Conservation (phyloP, 352 stramenopile species). For the Phytophthora kernoviae region DNA sequence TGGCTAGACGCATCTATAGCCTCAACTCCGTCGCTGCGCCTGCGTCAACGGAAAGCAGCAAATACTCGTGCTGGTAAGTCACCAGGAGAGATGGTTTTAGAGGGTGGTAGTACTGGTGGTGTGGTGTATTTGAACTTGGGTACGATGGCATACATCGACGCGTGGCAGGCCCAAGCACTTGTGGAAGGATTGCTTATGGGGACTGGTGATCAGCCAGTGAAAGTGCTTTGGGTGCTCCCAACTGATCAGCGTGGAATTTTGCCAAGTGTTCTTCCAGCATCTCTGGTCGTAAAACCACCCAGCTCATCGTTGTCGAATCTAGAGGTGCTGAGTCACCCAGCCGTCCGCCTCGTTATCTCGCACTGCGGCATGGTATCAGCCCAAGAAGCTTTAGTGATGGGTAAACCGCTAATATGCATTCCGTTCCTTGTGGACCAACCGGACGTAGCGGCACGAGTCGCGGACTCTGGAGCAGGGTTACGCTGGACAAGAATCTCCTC, state of each 20-base stretch:
- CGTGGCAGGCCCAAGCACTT: conserved; percentile 77
- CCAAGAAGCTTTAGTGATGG: conserved; percentile 79
- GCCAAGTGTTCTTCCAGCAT: conserved; percentile 52
- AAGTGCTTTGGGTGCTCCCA: conserved; percentile 80
- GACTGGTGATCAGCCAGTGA: conserved; percentile 44
- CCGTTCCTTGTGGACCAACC: conserved; percentile 90
- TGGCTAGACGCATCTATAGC: conserved; percentile 46
- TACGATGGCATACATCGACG: conserved; percentile 81
- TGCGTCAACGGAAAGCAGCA: conserved; percentile 30
- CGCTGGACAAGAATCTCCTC: conserved; percentile 78
- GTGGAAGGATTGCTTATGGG: conserved; percentile 63
- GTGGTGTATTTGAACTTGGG: conserved; percentile 83
- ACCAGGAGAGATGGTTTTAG: conserved; percentile 11
- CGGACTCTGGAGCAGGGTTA: conserved; percentile 72
- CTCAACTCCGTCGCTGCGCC: conserved; percentile 19
- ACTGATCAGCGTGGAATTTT: conserved; percentile 74
- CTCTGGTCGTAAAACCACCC: conserved; percentile 70
- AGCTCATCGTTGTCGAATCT: conserved; percentile 61
- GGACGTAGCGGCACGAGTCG: conserved; percentile 80
- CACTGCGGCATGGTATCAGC: conserved; percentile 88
- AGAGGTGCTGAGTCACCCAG: conserved; percentile 64
- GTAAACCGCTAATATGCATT: conserved; percentile 86
- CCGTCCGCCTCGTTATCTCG: conserved; percentile 77
- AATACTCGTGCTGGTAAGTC: conserved; percentile 20
- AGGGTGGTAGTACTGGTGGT: conserved; percentile 17